phyloP scores from a whole-genome alignment of 2,329 filamentous ascomycete species.

The Eurotiales sp. region DNA sequence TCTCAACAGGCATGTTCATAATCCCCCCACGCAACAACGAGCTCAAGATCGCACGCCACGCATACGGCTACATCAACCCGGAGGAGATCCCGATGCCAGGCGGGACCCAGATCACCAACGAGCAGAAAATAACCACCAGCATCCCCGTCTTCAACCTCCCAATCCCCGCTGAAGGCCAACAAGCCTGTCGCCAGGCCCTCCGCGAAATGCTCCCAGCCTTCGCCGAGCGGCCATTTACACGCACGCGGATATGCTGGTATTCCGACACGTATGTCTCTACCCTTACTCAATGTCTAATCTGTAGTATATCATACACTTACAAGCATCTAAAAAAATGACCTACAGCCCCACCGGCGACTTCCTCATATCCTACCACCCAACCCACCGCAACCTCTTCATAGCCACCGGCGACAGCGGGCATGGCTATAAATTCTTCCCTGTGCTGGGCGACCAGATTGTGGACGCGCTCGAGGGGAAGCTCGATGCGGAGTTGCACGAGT shows the following conservation, averaged over 20 bases:
- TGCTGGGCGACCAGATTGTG: constrained; percentile 51
- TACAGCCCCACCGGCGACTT: constrained; percentile 61
- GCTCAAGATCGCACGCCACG: constrained; percentile 69
- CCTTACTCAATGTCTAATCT: too few relatives aligned
- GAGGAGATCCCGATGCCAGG: constrained; percentile 28
- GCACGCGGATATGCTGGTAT: constrained; percentile 70
- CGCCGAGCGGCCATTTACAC: constrained; percentile 56
- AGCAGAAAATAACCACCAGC: constrained; percentile 33
- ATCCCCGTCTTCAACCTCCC: constrained; percentile 35
- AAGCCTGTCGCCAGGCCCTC: constrained; percentile 59
- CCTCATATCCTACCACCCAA: constrained; percentile 66
- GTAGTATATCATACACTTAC: not conserved
- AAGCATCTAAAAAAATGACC: not conserved
- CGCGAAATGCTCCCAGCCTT: constrained; percentile 60
- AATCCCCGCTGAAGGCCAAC: constrained; percentile 55
- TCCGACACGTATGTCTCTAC: constrained; percentile 56
- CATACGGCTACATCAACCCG: constrained; percentile 60
- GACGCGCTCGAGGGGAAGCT: constrained; percentile 44
- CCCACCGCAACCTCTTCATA: constrained; percentile 48
- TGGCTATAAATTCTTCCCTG: constrained; percentile 52
- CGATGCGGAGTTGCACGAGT: constrained; percentile 34
- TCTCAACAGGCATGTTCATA: constrained; percentile 50
- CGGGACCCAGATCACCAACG: constrained; percentile 14
- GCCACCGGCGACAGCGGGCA: constrained; percentile 54
- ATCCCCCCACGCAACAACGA: constrained; percentile 53